These are phyloP conservation scores for Tuber indicum DNA, from an alignment of 495 filamentous ascomycete species.

Conservation along the genomic window DNA sequence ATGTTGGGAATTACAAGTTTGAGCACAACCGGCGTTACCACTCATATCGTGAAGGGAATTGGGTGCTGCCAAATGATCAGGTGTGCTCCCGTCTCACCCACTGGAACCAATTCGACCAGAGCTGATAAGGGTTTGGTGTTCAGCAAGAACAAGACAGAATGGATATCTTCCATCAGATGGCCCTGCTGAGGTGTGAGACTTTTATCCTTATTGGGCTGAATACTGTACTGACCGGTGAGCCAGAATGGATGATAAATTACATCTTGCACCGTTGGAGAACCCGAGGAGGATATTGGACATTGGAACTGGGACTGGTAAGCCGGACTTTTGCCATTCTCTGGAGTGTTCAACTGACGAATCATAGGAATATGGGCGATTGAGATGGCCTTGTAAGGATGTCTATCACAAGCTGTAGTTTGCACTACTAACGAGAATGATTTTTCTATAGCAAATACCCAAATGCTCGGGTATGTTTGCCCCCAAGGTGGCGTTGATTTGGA, in stretches of 20 bases:
- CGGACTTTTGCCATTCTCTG: neutral
- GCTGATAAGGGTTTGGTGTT: conserved; percentile 6
- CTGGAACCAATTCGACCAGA: neutral
- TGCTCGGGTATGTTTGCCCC: conserved; percentile 27
- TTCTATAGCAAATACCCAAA: conserved; percentile 33
- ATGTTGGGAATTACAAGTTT: conserved; percentile 36
- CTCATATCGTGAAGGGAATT: conserved; percentile 39
- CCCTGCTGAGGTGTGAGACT: conserved; percentile 23
- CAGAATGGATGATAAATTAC: conserved; percentile 34
- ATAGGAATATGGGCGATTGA: conserved; percentile 39
- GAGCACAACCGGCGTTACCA: conserved; percentile 40
- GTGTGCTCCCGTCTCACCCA: conserved; percentile 11
- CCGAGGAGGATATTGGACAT: conserved; percentile 37
- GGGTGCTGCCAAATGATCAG: conserved; percentile 38
- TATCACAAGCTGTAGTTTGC: neutral
- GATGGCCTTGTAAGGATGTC: conserved; percentile 34
- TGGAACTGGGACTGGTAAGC: conserved; percentile 36
- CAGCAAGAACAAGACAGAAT: conserved; percentile 40
- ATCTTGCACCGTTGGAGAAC: conserved; percentile 34
- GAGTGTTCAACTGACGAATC: neutral
- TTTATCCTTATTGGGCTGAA: neutral
- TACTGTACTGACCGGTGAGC: neutral
- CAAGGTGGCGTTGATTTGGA: neutral
- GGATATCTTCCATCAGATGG: conserved; percentile 39
- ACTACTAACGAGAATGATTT: neutral